Percentiles rank a stretch among this genome's conserved stretches.
Conservation (phyloP, 2,329 filamentous ascomycete genomes). For the Pezicula carpinea region DNA sequence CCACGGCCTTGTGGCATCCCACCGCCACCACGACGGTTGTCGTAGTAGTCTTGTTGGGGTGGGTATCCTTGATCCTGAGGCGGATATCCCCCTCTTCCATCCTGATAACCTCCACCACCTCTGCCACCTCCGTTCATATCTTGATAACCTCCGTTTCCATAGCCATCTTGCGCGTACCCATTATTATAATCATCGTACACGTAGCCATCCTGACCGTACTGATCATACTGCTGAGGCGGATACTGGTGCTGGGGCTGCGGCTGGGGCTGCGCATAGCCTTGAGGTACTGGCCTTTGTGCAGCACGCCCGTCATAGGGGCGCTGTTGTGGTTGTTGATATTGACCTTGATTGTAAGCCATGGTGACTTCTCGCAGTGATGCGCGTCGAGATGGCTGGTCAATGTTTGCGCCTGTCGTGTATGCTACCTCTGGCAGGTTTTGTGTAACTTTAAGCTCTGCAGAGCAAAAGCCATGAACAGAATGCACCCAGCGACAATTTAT, state of each 20-base stretch:
- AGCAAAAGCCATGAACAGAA: neutral
- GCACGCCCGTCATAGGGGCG: constrained; percentile 25
- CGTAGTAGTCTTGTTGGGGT: constrained; percentile 25
- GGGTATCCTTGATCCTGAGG: constrained; percentile 24
- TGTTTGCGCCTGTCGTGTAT: neutral
- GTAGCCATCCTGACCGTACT: constrained; percentile 25
- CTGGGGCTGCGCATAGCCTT: constrained; percentile 20
- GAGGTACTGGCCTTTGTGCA: constrained; percentile 21
- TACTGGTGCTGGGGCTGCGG: constrained; percentile 43
- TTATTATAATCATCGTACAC: constrained; percentile 24
- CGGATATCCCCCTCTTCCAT: constrained; percentile 16
- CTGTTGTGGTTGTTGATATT: constrained; percentile 24
- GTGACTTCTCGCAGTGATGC: constrained; percentile 2
- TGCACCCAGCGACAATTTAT: neutral
- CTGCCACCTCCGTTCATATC: constrained; percentile 24
- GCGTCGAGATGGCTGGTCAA: neutral
- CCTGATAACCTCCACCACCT: constrained; percentile 14
- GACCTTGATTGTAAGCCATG: constrained; percentile 29
- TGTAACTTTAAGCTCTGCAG: neutral
- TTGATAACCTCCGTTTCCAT: constrained; percentile 18
- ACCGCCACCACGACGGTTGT: constrained; percentile 21
- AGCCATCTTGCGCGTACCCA: constrained; percentile 21
- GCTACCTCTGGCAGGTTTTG: neutral
- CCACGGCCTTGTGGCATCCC: constrained; percentile 14
- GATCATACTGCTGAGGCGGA: constrained; percentile 46